Percentiles rank a stretch among this genome's conserved stretches.
Conservation (phyloP, 495 filamentous ascomycete genomes). For the Sporormia fimetaria region DNA sequence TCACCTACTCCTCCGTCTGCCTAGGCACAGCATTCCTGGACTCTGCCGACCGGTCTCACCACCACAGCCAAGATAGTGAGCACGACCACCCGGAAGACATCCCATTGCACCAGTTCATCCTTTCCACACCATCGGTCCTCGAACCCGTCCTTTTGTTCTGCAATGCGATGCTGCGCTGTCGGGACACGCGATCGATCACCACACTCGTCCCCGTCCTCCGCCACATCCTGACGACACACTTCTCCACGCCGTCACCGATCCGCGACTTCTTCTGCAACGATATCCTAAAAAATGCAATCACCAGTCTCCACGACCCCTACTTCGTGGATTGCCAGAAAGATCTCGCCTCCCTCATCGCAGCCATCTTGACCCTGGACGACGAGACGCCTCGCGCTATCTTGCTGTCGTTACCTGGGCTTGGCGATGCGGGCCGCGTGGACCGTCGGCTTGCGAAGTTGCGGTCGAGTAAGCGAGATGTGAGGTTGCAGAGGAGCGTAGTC, state of each 20-base stretch:
- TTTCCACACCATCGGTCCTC: conserved; percentile 64
- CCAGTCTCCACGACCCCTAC: conserved; percentile 84
- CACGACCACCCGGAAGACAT: conserved; percentile 7
- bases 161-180: conserved; percentile 80
- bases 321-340: conserved; percentile 96
- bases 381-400: conserved; percentile 46
- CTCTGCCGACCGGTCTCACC: no score
- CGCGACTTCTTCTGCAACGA: conserved; percentile 84
- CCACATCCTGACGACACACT: conserved; percentile 12
- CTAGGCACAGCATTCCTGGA: conserved; percentile 83
- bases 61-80: no score
- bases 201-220: conserved; percentile 58
- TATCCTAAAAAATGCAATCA: conserved; percentile 70
- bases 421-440: conserved; percentile 48
- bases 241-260: conserved; percentile 37
- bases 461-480: conserved; percentile 39
- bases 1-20: conserved; percentile 82
- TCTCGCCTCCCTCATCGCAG: conserved; percentile 74
- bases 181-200: conserved; percentile 77
- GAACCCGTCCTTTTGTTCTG: conserved; percentile 85
- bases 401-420: conserved; percentile 48
- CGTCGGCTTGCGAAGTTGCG: conserved; percentile 46
- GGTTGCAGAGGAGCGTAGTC: conserved; percentile 71
- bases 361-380: conserved; percentile 65
- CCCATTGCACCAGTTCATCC: conserved; percentile 48